These are phyloP conservation scores for Eragrostis tef DNA, from an alignment of 202 grass and related monocot species.

Conservation along the genomic window DNA sequence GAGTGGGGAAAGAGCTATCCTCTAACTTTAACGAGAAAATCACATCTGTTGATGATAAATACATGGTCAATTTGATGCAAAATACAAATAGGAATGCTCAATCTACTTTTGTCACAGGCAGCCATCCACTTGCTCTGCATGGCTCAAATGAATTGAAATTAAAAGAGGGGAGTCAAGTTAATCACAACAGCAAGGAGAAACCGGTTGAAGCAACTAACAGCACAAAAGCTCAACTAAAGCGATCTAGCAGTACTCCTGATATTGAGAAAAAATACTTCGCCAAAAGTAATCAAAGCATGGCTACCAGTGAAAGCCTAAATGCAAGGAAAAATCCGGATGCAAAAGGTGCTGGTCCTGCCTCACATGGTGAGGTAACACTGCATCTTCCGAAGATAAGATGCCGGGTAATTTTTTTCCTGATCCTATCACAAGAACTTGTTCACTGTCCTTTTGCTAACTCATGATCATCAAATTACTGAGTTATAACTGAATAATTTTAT, in stretches of 20 bases:
- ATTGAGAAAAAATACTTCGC: slow-evolving; percentile 63
- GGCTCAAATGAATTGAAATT: slow-evolving; percentile 52
- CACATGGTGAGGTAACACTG: slow-evolving; percentile 58
- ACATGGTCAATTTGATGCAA: slow-evolving; percentile 95
- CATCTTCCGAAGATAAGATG: slow-evolving; percentile 89
- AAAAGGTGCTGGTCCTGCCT: slow-evolving; percentile 47
- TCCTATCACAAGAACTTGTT: slow-evolving; percentile 39
- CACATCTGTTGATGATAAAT: slow-evolving; percentile 85
- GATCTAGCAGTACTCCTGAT: slow-evolving; percentile 90
- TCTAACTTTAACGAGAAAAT: slow-evolving; percentile 82
- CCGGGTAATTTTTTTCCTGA: slow-evolving; percentile 74
- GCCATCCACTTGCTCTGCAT: slow-evolving; percentile 59
- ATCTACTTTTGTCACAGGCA: slow-evolving; percentile 51
- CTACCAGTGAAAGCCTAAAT: slow-evolving; percentile 47
- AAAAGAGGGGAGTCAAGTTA: slow-evolving; percentile 48
- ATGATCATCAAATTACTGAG: slow-evolving; percentile 15
- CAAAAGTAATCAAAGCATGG: slow-evolving; percentile 57
- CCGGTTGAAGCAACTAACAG: slow-evolving; percentile 40
- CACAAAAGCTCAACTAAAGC: slow-evolving; percentile 69
- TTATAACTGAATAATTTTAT: slow-evolving; percentile 31
- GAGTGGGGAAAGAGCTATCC: slow-evolving; percentile 65
- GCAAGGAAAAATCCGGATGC: slow-evolving; percentile 56
- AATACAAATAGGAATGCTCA: slow-evolving; percentile 59
- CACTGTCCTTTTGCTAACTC: slow-evolving; percentile 44
- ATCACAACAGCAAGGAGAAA: slow-evolving; percentile 51